A percentile compares a stretch with the other conserved stretches of the same genome.
Conservation (phyloP, 1,139 yeast species). For the Geotrichum histeridarum region DNA sequence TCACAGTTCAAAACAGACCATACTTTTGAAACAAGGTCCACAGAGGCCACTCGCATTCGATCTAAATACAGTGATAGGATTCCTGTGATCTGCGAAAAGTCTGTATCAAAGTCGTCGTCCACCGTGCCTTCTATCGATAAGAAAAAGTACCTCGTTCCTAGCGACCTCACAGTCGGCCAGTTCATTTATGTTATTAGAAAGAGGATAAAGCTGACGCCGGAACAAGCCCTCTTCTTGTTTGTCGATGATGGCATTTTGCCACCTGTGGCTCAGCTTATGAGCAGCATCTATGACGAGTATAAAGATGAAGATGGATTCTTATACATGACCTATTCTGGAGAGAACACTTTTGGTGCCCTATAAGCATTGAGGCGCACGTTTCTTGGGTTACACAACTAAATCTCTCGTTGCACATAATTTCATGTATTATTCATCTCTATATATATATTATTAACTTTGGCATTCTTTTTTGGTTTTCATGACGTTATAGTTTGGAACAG, state of each 20-base stretch:
- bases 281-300: slow-evolving; percentile 90
- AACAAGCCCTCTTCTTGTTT: slow-evolving; percentile 94
- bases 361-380: too few species aligned
- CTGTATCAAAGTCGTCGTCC: slow-evolving; percentile 60
- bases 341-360: slow-evolving; percentile 41
- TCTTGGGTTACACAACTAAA: too few species aligned
- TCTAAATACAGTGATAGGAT: slow-evolving; percentile 87
- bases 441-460: neutral
- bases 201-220: slow-evolving; percentile 91
- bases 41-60: slow-evolving; percentile 88
- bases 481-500: neutral
- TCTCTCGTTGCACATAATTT: too few species aligned
- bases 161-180: slow-evolving; percentile 94
- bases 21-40: slow-evolving; percentile 88
- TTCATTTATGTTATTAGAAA: slow-evolving; percentile 95
- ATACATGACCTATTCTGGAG: slow-evolving; percentile 70
- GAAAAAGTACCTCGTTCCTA: slow-evolving; percentile 93
- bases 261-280: slow-evolving; percentile 95
- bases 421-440: too few species aligned
- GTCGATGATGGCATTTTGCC: slow-evolving; percentile 87
- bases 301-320: slow-evolving; percentile 96
- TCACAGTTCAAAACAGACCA: slow-evolving; percentile 91
- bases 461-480: neutral
- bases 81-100: slow-evolving; percentile 94
- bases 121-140: slow-evolving; percentile 95